Conservation (phyloP, 2,329 filamentous ascomycete genomes). For the Aspergillus spinulosporus region DNA sequence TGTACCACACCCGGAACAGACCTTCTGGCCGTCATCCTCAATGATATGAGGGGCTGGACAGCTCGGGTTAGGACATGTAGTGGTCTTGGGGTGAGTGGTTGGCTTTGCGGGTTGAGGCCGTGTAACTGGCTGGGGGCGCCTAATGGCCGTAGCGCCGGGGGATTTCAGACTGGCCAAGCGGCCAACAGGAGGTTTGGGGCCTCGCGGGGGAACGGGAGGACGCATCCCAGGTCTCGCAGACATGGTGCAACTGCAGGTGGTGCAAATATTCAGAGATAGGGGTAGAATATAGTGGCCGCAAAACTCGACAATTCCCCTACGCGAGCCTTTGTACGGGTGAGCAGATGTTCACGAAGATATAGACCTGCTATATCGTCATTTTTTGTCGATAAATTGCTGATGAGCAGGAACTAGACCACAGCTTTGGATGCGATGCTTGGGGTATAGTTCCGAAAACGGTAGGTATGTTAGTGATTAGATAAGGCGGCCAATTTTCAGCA, state of each 20-base stretch:
- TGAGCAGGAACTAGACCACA: neutral
- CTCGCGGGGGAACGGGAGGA: slow-evolving; percentile 32
- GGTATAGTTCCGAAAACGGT: neutral
- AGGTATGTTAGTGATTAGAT: slow-evolving; percentile 1
- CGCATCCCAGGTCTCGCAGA: slow-evolving; percentile 37
- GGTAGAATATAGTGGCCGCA: neutral
- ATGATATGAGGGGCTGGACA: slow-evolving; percentile 49
- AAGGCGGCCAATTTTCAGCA: neutral
- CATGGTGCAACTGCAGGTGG: slow-evolving; percentile 23
- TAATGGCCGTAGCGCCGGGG: slow-evolving; percentile 40
- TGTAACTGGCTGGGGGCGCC: slow-evolving; percentile 37
- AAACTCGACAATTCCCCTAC: neutral
- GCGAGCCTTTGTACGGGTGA: neutral
- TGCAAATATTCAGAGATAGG: slow-evolving; percentile 7
- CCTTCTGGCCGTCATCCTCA: slow-evolving; percentile 50
- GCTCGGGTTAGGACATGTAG: slow-evolving; percentile 47
- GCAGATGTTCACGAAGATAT: neutral
- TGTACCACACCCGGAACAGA: slow-evolving; percentile 81
- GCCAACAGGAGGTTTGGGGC: slow-evolving; percentile 33
- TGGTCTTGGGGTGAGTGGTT: slow-evolving; percentile 40
- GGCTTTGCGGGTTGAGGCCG: slow-evolving; percentile 33
- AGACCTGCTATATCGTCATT: slow-evolving; percentile 4
- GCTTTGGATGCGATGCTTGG: neutral
- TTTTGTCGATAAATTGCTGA: neutral
- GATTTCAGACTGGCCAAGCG: slow-evolving; percentile 44